Evolutionary conservation across 768 basidiomycete species (phyloP).

Genomic region (Pholiota microspora): DNA sequence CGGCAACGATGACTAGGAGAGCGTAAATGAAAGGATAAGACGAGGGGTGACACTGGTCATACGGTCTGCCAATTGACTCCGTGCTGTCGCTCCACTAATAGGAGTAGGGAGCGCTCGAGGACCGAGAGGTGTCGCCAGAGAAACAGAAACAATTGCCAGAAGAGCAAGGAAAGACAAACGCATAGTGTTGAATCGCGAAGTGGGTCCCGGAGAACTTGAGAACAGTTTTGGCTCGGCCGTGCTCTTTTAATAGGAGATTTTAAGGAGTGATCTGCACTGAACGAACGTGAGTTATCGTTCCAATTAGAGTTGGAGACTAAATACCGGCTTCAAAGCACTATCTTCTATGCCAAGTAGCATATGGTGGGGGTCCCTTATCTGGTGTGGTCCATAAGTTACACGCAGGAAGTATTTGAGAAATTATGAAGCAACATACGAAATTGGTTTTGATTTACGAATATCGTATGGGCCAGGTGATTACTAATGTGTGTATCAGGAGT

Average conservation of each 20-base stretch:
- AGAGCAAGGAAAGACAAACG: not conserved
- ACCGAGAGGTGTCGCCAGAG: not conserved
- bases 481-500: not conserved
- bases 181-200: constrained; percentile 3
- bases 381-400: not conserved
- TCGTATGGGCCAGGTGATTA: not conserved
- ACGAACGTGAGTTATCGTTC: not conserved
- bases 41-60: not conserved
- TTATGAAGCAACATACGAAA: not conserved
- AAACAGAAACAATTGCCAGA: not conserved
- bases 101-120: constrained; percentile 22
- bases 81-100: constrained; percentile 19
- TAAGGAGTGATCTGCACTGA: not conserved
- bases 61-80: constrained; percentile 19
- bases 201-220: not conserved
- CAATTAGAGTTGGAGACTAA: not conserved
- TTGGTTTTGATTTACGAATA: not conserved
- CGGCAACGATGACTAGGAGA: constrained; percentile 34
- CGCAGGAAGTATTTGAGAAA: not conserved
- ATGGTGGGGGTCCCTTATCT: not conserved
- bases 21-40: not conserved
- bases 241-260: not conserved
- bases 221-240: not conserved
- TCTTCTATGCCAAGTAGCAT: not conserved
- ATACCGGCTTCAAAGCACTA: not conserved